Conservation (phyloP, 257 asterid genomes). For the Solanum peruvianum region DNA sequence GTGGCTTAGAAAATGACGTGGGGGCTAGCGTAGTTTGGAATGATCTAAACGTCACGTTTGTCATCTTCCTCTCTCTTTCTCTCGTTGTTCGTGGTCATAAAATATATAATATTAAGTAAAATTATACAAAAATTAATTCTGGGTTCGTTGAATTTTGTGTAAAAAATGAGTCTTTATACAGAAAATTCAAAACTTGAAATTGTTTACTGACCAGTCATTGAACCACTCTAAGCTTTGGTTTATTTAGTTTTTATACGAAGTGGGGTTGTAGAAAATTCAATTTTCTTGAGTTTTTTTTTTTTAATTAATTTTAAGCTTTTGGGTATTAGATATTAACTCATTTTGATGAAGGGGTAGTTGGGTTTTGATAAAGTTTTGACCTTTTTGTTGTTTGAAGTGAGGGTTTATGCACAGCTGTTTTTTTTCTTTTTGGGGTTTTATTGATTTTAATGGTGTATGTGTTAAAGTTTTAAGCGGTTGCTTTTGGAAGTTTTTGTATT, state of each 20-base stretch:
- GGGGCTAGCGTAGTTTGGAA: conserved; percentile 33
- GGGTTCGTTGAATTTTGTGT: conserved; percentile 40
- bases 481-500: background rate
- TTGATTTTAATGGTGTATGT: conserved; percentile 4
- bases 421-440: background rate
- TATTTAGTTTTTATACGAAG: conserved; percentile 1
- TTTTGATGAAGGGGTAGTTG: conserved; percentile 2
- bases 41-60: conserved; percentile 48
- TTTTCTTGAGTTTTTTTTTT: background rate
- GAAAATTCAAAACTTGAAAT: conserved; percentile 18
- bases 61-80: conserved; percentile 10
- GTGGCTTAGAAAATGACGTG: conserved; percentile 55
- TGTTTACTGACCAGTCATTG: background rate
- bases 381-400: conserved; percentile 1
- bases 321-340: conserved; percentile 11
- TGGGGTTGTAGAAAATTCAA: conserved; percentile 4
- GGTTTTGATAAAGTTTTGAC: background rate
- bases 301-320: background rate
- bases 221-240: background rate
- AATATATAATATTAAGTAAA: background rate
- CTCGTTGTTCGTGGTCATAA: background rate
- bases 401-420: background rate
- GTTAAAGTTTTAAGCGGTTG: conserved; percentile 13
- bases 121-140: background rate
- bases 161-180: conserved; percentile 1